Evolutionary conservation across 1,139 yeast genomes (phyloP), one percentile per base, ranked within the genome.

Genomic region (Dujonia santamariae): DNA sequence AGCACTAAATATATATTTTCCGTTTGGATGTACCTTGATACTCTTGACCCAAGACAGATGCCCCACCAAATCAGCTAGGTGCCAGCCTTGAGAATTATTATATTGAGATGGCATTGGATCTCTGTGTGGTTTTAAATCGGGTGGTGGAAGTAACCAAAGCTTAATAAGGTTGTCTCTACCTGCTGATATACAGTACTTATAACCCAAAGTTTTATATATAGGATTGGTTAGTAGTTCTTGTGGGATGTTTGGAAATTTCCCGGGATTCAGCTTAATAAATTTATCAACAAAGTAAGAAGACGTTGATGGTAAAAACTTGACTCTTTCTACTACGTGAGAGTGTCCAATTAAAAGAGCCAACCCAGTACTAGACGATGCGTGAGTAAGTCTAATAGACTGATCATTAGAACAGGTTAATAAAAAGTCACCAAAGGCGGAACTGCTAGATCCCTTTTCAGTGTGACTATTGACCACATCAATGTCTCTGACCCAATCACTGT

Each of bases 1-100:
- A 12, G 85, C 84, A 37, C 88, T 79, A 29, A 85, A 67, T 17
- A 90, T 56, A 45, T 73, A 79, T 35, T 77, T 68, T 0, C 95
- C 95, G 46, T 75, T 79, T 1, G 95, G 95, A 54, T 86, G 96
- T 32, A 85, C 63, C 7, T 65, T 67, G 13, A 87, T 51, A 8
- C 80, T 73, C 42, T 85, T 77, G 1, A 90, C 85, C 97, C 97
- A 90, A 13, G 95, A 85, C 37, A 80, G 78, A 56, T 90, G 97
- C 1, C 95, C 97, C 11, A 57, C 52, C 37, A 82, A 62, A 28
- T 60, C 69, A 15, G 73, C 67, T 1, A 88, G 54, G 22, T 76
- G 61, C 54, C 72, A 72, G 2, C 85, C 90, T 32, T 80, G 78
- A 1, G 90, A 78, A 44, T 73, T 44, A 61, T 62, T 68, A 19